Conservation (phyloP, 352 stramenopile species). For the Pythium aquatile region DNA sequence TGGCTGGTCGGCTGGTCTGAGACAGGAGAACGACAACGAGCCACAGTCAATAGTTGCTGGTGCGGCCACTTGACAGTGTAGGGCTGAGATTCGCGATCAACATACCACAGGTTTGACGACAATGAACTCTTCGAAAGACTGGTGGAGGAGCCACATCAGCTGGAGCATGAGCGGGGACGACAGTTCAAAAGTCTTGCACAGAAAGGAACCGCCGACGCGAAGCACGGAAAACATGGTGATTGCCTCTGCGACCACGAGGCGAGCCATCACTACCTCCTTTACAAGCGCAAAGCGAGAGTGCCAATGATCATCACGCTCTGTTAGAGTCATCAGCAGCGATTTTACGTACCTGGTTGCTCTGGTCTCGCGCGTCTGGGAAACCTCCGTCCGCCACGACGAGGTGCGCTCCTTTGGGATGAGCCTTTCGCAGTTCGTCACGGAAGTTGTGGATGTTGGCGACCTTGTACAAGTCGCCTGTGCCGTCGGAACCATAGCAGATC, state of each 20-base stretch:
- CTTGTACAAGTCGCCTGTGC: constrained; percentile 66
- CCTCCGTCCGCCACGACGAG: constrained; percentile 73
- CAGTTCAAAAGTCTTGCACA: constrained; percentile 84
- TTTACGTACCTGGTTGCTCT: constrained; percentile 50
- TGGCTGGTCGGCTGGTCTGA: constrained; percentile 76
- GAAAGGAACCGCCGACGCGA: constrained; percentile 46
- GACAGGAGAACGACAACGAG: neutral
- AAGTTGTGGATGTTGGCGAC: constrained; percentile 60
- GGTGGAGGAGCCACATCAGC: constrained; percentile 62
- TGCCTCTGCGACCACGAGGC: constrained; percentile 56
- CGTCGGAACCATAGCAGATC: constrained; percentile 65
- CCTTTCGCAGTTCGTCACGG: constrained; percentile 31
- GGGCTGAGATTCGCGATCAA: neutral
- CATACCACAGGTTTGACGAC: constrained; percentile 71
- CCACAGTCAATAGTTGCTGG: neutral
- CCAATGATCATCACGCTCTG: neutral
- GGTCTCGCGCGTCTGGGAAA: constrained; percentile 64
- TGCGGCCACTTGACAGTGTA: no score
- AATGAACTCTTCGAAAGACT: constrained; percentile 55
- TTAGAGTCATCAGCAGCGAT: no score
- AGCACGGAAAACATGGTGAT: constrained; percentile 62
- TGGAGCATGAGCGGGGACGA: constrained; percentile 55
- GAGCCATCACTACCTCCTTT: constrained; percentile 65
- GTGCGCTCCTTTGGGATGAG: constrained; percentile 40
- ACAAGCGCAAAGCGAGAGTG: neutral